Evolutionary conservation across 371 early-diverging fungal genomes (phyloP).

Genomic region (Mortierella sp.): DNA sequence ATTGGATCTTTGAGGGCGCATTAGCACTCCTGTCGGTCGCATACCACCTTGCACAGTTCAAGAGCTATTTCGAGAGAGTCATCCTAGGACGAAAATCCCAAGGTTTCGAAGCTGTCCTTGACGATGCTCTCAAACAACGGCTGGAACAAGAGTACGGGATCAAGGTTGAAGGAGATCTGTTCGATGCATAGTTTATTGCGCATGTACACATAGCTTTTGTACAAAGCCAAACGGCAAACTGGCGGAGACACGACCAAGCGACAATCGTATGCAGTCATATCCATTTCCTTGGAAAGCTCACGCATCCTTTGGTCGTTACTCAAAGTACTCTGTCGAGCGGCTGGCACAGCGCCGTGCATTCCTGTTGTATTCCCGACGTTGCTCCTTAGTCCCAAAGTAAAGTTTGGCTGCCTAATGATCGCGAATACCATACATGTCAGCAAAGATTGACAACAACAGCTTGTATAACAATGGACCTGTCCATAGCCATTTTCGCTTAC

Average conservation of each 20-base stretch:
- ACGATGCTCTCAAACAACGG: conserved; percentile 67
- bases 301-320: conserved; percentile 8
- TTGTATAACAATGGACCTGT: neutral
- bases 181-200: conserved; percentile 60
- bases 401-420: conserved; percentile 56
- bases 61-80: conserved; percentile 50
- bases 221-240: too few relatives aligned
- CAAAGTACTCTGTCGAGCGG: conserved; percentile 58
- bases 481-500: conserved; percentile 8
- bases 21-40: conserved; percentile 69
- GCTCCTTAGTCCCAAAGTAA: conserved; percentile 60
- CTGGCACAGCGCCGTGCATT: conserved; percentile 65
- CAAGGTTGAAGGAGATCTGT: conserved; percentile 70
- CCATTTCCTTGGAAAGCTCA: too few relatives aligned
- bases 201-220: too few relatives aligned
- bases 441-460: too few relatives aligned
- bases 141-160: conserved; percentile 77
- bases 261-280: neutral
- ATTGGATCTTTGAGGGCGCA: conserved; percentile 64
- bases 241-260: too few relatives aligned
- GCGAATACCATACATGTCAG: neutral
- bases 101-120: conserved; percentile 80
- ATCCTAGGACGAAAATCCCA: conserved; percentile 55
- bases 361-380: conserved; percentile 60
- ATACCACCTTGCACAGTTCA: conserved; percentile 64